Conservation (phyloP, 352 stramenopile species). For the Ochromonadaceae sp. region DNA sequence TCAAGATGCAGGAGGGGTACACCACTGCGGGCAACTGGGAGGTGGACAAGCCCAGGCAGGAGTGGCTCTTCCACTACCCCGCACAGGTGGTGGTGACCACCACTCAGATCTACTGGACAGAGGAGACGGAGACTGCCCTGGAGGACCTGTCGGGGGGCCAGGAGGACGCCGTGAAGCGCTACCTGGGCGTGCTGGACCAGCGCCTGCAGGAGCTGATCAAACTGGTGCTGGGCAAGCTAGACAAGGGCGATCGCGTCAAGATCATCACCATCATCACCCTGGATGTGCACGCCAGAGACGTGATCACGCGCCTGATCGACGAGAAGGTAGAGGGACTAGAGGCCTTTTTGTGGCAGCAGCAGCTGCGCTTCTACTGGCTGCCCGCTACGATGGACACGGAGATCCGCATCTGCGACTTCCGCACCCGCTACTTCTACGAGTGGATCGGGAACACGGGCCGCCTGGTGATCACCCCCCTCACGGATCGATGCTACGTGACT, state of each 20-base stretch:
- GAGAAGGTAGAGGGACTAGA: slow-evolving; percentile 70
- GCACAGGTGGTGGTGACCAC: slow-evolving; percentile 75
- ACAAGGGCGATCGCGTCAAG: slow-evolving; percentile 69
- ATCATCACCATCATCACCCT: slow-evolving; percentile 88
- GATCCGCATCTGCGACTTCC: slow-evolving; percentile 44
- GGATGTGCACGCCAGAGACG: slow-evolving; percentile 82
- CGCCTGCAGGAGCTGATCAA: slow-evolving; percentile 80
- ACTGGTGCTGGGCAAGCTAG: slow-evolving; percentile 65
- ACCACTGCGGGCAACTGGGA: slow-evolving; percentile 84
- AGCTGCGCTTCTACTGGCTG: slow-evolving; percentile 70
- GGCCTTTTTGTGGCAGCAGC: slow-evolving; percentile 80
- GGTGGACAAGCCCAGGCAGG: slow-evolving; percentile 83
- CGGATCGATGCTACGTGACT: slow-evolving; percentile 73
- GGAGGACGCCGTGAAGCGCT: slow-evolving; percentile 66
- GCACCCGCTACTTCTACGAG: slow-evolving; percentile 67
- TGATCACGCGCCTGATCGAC: slow-evolving; percentile 80
- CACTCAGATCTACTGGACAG: slow-evolving; percentile 90
- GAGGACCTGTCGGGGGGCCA: slow-evolving; percentile 67
- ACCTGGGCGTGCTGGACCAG: slow-evolving; percentile 70
- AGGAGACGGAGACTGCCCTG: slow-evolving; percentile 82
- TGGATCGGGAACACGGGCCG: slow-evolving; percentile 74
- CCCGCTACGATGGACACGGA: slow-evolving; percentile 42
- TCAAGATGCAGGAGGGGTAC: slow-evolving; percentile 68
- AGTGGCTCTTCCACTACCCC: slow-evolving; percentile 93
- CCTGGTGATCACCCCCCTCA: slow-evolving; percentile 76